Evolutionary conservation across 805 yeast species (phyloP), one percentile per base, ranked within the genome.

Genomic region (Candida arabinofermentans): DNA sequence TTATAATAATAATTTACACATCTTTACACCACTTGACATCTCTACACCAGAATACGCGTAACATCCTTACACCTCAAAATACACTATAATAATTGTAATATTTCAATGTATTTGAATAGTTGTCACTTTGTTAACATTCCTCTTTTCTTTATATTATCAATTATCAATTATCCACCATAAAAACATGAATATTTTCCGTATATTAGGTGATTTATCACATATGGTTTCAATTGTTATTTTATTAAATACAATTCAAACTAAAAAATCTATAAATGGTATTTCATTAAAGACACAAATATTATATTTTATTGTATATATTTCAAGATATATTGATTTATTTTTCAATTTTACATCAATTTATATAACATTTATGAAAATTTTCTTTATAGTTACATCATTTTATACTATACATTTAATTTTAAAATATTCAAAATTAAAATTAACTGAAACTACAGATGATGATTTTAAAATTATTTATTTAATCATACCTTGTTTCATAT

Each of bases 241-340:
- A 49, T 68, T 91, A 38, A 81, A 79, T 41, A 77, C 88, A 31
- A 87, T 93, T 51, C 74, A 70, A 39, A 57, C 66, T 5, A 75
- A 84, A 41, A 70, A 70, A 46, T 81, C 95, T 6, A 80, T 85
- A 36, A 76, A 79, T 24, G 99, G 99, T 34, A 75, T 93, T 37
- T 89, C 97, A 1, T 67, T 86, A 58, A 91, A 91, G 66, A 86
- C 98, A 0, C 98, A 93, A 61, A 67, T 76, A 1, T 67, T 91
- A 31, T 93, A 91, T 61, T 79, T 75, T 33, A 48, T 81, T 24
- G 96, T 88, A 16, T 89, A 79, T 54, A 58, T 78, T 33, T 72
- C 89, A 12, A 75, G 96, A 47, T 89, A 88, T 62, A 49, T 85
- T 44, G 89, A 84, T 62, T 59, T 81, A 44, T 61, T 81, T 2